Percentiles rank a stretch among this genome's conserved stretches.
Evolutionary conservation across 2,329 filamentous ascomycete species (phyloP).

Genomic region (Kalaharituber pfeilii): DNA sequence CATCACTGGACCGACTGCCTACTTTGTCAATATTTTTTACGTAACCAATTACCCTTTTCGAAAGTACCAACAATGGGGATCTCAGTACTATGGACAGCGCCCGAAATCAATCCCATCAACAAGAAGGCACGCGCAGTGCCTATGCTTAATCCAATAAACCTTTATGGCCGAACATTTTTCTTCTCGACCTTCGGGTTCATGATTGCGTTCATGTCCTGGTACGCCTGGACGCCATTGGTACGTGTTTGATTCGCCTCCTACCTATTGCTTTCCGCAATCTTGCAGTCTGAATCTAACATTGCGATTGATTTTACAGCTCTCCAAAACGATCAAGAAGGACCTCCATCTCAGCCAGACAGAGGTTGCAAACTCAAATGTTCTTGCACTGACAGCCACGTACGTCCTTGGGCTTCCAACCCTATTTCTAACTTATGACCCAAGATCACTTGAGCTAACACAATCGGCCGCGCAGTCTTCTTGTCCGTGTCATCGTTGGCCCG

Average conservation of each 20-base stretch:
- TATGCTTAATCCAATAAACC: conserved; percentile 56
- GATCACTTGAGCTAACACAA: too few species aligned
- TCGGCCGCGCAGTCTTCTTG: conserved; percentile 46
- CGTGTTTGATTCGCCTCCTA: conserved; percentile 22
- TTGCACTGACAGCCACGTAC: conserved; percentile 55
- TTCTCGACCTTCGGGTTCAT: conserved; percentile 79
- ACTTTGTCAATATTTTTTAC: neutral
- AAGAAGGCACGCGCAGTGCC: conserved; percentile 67
- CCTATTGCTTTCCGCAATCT: neutral
- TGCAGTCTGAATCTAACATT: conserved; percentile 5
- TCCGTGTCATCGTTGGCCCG: conserved; percentile 62
- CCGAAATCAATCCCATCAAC: conserved; percentile 69
- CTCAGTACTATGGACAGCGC: conserved; percentile 29
- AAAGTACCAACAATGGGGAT: neutral
- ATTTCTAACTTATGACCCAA: neutral
- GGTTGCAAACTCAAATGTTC: conserved; percentile 78
- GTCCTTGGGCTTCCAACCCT: conserved; percentile 23
- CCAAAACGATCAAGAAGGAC: conserved; percentile 63
- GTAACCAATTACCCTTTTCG: neutral
- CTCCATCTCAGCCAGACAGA: conserved; percentile 52
- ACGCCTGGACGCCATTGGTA: conserved; percentile 74
- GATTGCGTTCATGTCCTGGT: conserved; percentile 81
- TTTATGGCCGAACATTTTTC: conserved; percentile 76
- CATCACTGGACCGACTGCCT: too few species aligned
- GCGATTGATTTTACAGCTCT: conserved; percentile 33